Percentiles rank a stretch among this genome's conserved stretches.
phyloP scores from a whole-genome alignment of 345 rosid species.

The Alliaria petiolata region DNA sequence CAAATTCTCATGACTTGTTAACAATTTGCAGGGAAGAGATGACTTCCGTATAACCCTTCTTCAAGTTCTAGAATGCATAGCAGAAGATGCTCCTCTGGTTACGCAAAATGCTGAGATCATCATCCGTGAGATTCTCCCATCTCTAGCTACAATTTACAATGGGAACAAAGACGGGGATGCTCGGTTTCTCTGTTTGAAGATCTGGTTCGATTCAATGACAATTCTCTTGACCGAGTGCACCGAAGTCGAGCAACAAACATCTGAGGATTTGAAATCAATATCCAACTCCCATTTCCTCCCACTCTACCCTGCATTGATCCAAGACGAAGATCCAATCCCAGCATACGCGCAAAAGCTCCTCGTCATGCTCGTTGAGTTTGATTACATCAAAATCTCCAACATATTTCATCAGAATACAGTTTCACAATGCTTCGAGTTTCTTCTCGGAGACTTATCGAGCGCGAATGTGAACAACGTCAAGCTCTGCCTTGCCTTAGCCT shows the following conservation, averaged over 20 bases:
- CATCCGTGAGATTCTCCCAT: conserved; percentile 69
- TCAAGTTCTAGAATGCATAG: conserved; percentile 69
- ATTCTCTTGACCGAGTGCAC: conserved; percentile 63
- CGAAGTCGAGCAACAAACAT: conserved; percentile 47
- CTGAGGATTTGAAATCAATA: conserved; percentile 60
- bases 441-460: conserved; percentile 80
- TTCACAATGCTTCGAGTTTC: conserved; percentile 86
- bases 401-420: conserved; percentile 79
- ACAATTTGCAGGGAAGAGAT: conserved; percentile 69
- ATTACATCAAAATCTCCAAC: conserved; percentile 66
- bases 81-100: conserved; percentile 64
- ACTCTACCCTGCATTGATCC: conserved; percentile 82
- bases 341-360: conserved; percentile 95
- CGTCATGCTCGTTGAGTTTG: conserved; percentile 82
- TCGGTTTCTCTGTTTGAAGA: conserved; percentile 84
- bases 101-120: conserved; percentile 53
- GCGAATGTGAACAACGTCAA: conserved; percentile 92
- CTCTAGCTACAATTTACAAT: conserved; percentile 69
- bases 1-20: not conserved
- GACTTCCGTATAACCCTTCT: conserved; percentile 94
- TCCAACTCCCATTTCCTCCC: conserved; percentile 87
- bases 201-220: conserved; percentile 79
- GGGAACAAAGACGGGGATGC: conserved; percentile 95
- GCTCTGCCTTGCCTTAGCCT: conserved; percentile 81
- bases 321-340: conserved; percentile 98